Evolutionary conservation across 2,329 filamentous ascomycete species (phyloP).

Genomic region (Tolypocladium capitatum): DNA sequence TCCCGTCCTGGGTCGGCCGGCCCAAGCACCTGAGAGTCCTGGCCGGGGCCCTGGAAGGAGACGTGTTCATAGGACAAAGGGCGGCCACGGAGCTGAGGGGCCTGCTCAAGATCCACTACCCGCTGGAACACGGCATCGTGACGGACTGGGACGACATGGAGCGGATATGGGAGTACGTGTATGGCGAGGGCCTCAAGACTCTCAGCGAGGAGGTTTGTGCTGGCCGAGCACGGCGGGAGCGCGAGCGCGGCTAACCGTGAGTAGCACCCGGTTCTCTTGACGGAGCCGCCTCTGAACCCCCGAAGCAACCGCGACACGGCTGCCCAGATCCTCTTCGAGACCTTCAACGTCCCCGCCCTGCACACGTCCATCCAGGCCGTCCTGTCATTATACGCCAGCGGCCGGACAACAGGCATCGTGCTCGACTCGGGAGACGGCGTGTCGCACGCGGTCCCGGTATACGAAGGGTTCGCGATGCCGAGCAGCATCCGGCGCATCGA

Average conservation of each 20-base stretch:
- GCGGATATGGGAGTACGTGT: conserved; percentile 97
- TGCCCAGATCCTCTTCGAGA: conserved; percentile 95
- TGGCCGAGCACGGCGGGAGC: neutral
- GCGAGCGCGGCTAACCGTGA: conserved; percentile 7
- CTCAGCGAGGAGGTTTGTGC: conserved; percentile 75
- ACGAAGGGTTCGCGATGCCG: conserved; percentile 93
- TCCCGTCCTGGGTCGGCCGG: conserved; percentile 91
- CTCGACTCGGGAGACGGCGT: conserved; percentile 93
- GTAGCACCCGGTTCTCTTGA: conserved; percentile 87
- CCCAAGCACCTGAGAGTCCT: conserved; percentile 92
- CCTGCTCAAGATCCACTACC: conserved; percentile 88
- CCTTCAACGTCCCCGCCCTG: conserved; percentile 92
- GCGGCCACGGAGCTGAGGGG: conserved; percentile 80
- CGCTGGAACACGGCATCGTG: conserved; percentile 92
- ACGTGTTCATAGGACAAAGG: conserved; percentile 90
- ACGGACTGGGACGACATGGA: conserved; percentile 99
- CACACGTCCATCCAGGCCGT: conserved; percentile 97
- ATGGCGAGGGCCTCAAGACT: conserved; percentile 89
- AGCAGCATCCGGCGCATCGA: conserved; percentile 93
- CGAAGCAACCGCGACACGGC: conserved; percentile 91
- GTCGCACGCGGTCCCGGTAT: conserved; percentile 92
- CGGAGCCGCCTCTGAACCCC: conserved; percentile 90
- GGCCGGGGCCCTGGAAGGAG: conserved; percentile 90
- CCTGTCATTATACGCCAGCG: conserved; percentile 87
- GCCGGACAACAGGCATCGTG: conserved; percentile 90